Evolutionary conservation across 1,284 basidiomycete species (phyloP).

Genomic region (Takashimella koratensis): DNA sequence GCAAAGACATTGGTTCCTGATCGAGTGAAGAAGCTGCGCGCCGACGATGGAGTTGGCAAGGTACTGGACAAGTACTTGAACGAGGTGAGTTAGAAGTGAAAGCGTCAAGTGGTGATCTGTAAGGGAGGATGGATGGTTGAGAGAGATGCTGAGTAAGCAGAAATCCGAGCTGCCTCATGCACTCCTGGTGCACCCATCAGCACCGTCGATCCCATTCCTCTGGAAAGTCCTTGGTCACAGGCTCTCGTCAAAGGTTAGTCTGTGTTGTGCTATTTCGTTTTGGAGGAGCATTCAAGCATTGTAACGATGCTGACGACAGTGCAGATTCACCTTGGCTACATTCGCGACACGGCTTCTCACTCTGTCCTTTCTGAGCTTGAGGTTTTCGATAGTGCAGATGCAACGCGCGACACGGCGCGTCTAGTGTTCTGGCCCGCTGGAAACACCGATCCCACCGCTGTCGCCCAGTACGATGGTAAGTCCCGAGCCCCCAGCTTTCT

Average conservation of each 20-base stretch:
- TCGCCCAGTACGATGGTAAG: conserved; percentile 41
- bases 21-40: conserved; percentile 59
- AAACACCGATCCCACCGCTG: conserved; percentile 8
- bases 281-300: not conserved
- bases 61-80: conserved; percentile 31
- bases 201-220: conserved; percentile 70
- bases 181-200: conserved; percentile 67
- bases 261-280: not conserved
- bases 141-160: conserved; percentile 39
- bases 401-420: conserved; percentile 32
- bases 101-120: conserved; percentile 53
- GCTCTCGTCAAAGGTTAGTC: conserved; percentile 56
- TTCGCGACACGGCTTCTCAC: conserved; percentile 59
- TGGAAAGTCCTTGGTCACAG: conserved; percentile 82
- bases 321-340: conserved; percentile 61
- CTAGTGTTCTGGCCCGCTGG: conserved; percentile 37
- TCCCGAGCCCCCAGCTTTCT: too few relatives aligned
- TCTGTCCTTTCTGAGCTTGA: conserved; percentile 46
- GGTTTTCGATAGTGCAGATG: conserved; percentile 25
- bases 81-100: conserved; percentile 29
- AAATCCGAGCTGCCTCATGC: conserved; percentile 60
- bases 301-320: conserved; percentile 9
- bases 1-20: conserved; percentile 71
- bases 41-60: conserved; percentile 50
- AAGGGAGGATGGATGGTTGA: conserved; percentile 34